A percentile compares a stretch with the other conserved stretches of the same genome.
Conservation (phyloP, 2,329 filamentous ascomycete genomes). For the Aspergillus sp. region DNA sequence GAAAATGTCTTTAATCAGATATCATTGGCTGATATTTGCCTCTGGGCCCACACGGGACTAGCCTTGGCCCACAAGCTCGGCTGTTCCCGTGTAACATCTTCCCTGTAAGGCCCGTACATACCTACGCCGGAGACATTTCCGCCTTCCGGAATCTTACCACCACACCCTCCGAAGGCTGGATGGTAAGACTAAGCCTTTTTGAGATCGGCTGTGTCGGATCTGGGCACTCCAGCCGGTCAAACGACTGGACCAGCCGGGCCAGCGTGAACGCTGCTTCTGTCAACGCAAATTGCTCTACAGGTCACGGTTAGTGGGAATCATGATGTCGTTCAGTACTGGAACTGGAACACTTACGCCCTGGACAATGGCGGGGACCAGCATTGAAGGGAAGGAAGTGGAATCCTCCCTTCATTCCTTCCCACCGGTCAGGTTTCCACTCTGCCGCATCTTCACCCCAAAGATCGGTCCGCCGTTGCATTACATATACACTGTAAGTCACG, state of each 20-base stretch:
- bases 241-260: neutral
- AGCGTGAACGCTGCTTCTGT: neutral
- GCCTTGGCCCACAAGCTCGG: too few species aligned
- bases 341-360: neutral
- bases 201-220: neutral
- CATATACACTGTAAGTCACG: constrained; percentile 56
- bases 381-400: neutral
- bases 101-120: too few species aligned
- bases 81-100: too few species aligned
- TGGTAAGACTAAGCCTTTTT: too few species aligned
- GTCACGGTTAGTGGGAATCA: neutral
- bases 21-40: too few species aligned
- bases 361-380: neutral
- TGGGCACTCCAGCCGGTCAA: neutral
- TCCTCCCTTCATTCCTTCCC: neutral
- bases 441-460: neutral
- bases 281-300: neutral
- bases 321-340: neutral
- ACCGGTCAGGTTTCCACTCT: neutral
- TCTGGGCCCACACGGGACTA: too few species aligned
- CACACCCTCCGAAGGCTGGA: too few species aligned
- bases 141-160: too few species aligned
- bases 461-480: constrained; percentile 56
- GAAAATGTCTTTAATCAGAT: too few species aligned
- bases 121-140: too few species aligned